Evolutionary conservation across 805 yeast genomes (phyloP).

Genomic region (Suhomyces canberraensis): DNA sequence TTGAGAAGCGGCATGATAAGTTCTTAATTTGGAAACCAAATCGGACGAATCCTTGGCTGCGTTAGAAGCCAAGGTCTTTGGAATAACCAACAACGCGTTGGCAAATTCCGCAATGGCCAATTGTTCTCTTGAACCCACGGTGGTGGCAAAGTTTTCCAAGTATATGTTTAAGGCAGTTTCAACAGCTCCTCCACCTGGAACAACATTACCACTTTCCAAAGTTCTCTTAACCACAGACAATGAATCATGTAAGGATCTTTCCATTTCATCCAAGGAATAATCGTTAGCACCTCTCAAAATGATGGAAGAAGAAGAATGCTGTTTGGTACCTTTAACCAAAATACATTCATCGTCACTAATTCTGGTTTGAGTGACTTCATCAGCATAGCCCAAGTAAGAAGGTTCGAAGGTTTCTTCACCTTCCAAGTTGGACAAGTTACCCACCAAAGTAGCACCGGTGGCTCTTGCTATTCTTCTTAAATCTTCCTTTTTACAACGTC

Average conservation of each 20-base stretch:
- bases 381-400: constrained; percentile 82
- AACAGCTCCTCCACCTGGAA: constrained; percentile 99
- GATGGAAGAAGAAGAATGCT: constrained; percentile 88
- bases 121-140: constrained; percentile 96
- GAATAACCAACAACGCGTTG: constrained; percentile 80
- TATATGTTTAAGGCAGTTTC: constrained; percentile 94
- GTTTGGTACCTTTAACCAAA: constrained; percentile 80
- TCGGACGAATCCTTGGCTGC: constrained; percentile 98
- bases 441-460: constrained; percentile 89
- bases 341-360: constrained; percentile 98
- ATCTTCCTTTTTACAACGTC: constrained; percentile 97
- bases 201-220: constrained; percentile 88
- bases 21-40: constrained; percentile 88
- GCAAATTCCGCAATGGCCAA: constrained; percentile 98
- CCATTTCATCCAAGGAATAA: constrained; percentile 96
- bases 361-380: constrained; percentile 83
- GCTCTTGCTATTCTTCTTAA: constrained; percentile 95
- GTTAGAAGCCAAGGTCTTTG: constrained; percentile 93
- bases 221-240: constrained; percentile 93
- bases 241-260: constrained; percentile 93
- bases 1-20: constrained; percentile 95
- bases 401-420: constrained; percentile 92
- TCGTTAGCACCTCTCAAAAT: constrained; percentile 95
- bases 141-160: constrained; percentile 94
- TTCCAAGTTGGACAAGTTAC: constrained; percentile 87